Percentiles rank a stretch among this genome's conserved stretches.
Conservation (phyloP, 331 rosid species). For the Prunus yedoensis region DNA sequence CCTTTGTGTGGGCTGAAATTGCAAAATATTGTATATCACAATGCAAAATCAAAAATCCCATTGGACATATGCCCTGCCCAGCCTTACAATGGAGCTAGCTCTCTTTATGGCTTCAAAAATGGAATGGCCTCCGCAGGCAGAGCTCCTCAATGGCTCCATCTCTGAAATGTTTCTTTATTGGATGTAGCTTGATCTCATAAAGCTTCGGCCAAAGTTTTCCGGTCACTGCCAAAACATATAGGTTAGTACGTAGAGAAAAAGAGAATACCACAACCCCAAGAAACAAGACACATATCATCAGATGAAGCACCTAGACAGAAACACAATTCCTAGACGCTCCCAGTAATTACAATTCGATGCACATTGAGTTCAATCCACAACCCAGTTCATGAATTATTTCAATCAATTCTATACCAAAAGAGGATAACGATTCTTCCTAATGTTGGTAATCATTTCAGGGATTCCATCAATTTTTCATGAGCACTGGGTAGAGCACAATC, state of each 20-base stretch:
- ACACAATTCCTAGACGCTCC: background rate
- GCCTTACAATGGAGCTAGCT: too few relatives aligned
- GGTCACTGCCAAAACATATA: constrained; percentile 55
- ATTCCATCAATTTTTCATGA: background rate
- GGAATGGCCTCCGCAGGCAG: constrained; percentile 51
- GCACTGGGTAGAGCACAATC: background rate
- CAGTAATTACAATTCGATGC: too few relatives aligned
- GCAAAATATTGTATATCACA: background rate
- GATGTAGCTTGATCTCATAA: constrained; percentile 63
- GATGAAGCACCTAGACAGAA: background rate
- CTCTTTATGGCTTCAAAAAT: constrained; percentile 18
- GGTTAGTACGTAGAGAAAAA: background rate
- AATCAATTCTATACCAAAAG: background rate
- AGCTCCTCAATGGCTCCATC: constrained; percentile 45
- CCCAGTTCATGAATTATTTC: background rate
- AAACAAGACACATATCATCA: background rate
- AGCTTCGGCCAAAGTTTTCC: constrained; percentile 94
- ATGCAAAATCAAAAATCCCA: background rate
- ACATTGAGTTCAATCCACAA: background rate
- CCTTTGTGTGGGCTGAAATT: background rate
- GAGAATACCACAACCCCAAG: background rate
- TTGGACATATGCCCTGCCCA: too few relatives aligned
- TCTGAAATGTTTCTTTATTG: constrained; percentile 29
- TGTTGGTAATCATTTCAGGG: background rate
- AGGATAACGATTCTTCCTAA: background rate